Evolutionary conservation across 2,329 filamentous ascomycete genomes (phyloP), one percentile per base, ranked within the genome.

Genomic region (Calonectria pteridis): DNA sequence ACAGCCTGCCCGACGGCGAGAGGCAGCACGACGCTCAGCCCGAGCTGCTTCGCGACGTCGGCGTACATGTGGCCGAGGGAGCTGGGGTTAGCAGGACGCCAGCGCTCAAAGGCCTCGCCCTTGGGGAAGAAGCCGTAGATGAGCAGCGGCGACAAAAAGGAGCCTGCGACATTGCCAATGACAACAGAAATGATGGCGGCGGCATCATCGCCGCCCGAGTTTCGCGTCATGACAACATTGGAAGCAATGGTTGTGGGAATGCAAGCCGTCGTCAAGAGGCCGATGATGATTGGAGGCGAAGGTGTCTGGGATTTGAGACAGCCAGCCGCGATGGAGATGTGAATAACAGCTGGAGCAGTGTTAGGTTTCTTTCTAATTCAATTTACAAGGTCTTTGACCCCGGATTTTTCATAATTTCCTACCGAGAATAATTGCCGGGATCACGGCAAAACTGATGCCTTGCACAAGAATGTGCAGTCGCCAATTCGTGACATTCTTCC

Each of bases 151-250:
- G 91, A 91, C 18, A 95, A 80, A 80, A 95, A 94, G 0, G 93
- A 89, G 1, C 93, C 93, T 0, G 92, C 84, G 13, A 94, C 88
- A 82, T 95, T 94, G 35, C 93, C 93, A 55, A 95, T 85, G 11
- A 94, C 88, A 2, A 94, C 93, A 79, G 94, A 92, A 37, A 94
- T 92, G 73, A 93, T 87, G 63, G 90, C 90, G 0, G 91, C 90
- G 3, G 90, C 90, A 73, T 92, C 90, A 77, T 94, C 93, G 6
- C 93, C 93, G 46, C 92, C 91, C 0, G 93, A 91, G 49, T 91
- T 88, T 31, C 92, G 86, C 7, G 93, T 94, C 92, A 94, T 94
- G 50, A 94, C 91, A 10, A 94, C 91, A 81, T 94, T 94, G 58
- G 91, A 94, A 10, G 92, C 90, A 78, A 94, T 93, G 0, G 93